A percentile compares a stretch with the other conserved stretches of the same genome.
Evolutionary conservation across 345 rosid genomes (phyloP).

Genomic region (Populus ilicifolia): DNA sequence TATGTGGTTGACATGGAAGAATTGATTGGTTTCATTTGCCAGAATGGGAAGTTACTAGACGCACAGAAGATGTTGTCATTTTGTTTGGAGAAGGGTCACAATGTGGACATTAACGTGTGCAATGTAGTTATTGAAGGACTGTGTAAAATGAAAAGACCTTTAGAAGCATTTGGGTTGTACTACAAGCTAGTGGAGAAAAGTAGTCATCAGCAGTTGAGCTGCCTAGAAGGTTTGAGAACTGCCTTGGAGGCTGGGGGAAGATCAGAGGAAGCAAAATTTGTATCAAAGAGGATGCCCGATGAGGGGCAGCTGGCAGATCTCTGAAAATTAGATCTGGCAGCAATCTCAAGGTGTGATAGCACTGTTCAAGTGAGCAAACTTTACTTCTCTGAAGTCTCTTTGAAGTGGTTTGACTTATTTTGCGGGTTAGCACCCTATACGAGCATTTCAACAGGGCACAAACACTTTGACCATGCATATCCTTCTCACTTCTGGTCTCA

Average conservation of each 20-base stretch:
- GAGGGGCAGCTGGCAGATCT: background rate
- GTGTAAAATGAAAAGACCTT: slow-evolving; percentile 44
- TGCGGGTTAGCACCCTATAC: too few species aligned
- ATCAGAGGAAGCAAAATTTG: slow-evolving; percentile 52
- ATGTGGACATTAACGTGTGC: slow-evolving; percentile 37
- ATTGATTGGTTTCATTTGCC: slow-evolving; percentile 46
- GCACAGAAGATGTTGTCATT: slow-evolving; percentile 52
- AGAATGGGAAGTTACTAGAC: slow-evolving; percentile 42
- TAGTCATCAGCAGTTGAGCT: slow-evolving; percentile 43
- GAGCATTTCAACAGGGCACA: too few species aligned
- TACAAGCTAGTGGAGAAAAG: slow-evolving; percentile 63
- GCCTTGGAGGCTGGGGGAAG: slow-evolving; percentile 53
- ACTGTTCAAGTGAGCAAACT: background rate
- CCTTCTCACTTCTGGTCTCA: background rate
- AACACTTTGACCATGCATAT: too few species aligned
- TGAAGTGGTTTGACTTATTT: too few species aligned
- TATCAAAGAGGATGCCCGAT: slow-evolving; percentile 51
- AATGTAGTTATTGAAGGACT: slow-evolving; percentile 54
- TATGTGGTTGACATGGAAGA: slow-evolving; percentile 55
- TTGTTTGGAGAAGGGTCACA: slow-evolving; percentile 55
- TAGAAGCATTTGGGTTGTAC: slow-evolving; percentile 67
- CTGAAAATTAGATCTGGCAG: background rate
- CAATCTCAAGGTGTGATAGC: background rate
- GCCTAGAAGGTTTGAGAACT: slow-evolving; percentile 45
- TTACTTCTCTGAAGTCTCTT: background rate